Base-by-base conservation (phyloP, 805 yeast genomes). In the Henningerozyma blattae region DNA sequence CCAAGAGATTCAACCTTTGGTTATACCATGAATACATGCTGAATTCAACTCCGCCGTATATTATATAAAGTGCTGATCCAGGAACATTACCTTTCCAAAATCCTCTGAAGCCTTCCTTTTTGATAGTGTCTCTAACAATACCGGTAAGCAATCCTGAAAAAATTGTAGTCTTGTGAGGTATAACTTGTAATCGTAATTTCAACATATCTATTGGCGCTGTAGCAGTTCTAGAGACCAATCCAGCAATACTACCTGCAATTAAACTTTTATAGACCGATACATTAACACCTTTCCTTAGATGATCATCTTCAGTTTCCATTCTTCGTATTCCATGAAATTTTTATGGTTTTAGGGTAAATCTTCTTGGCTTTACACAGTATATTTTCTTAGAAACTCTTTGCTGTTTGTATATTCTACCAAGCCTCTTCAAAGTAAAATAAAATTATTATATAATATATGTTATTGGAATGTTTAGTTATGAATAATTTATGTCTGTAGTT, bases 11-110 rank as follows among this genome's bases (percentile, higher is more conserved):
- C 30, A 61, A 48, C 17, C 67, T 38, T 1, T 55, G 54, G 50
- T 77, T 82, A 22, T 72, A 56, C 0, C 65, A 50, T 1, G 85
- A 65, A 47, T 78, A 83, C 1, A 82, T 59, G 1, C 89, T 64
- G 58, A 91, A 91, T 54, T 91, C 97, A 0, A 72, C 60, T 1
- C 83, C 83, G 10, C 97, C 95, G 47, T 89, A 91, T 9, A 81
- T 44, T 12, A 89, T 61, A 48, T 91, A 91, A 75, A 91, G 71
- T 26, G 75, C 54, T 42, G 85, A 85, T 0, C 97, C 98, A 0
- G 98, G 94, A 0, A 84, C 67, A 51, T 91, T 91, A 0, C 98
- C 98, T 53, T 86, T 87, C 97, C 97, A 91, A n/a, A 89, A 63
- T 0, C 85, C 89, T 3, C 55, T 39, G 0, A 77, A 28, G 1